phyloP scores from a whole-genome alignment of 345 rosid species.

The Lepidium sativum region DNA sequence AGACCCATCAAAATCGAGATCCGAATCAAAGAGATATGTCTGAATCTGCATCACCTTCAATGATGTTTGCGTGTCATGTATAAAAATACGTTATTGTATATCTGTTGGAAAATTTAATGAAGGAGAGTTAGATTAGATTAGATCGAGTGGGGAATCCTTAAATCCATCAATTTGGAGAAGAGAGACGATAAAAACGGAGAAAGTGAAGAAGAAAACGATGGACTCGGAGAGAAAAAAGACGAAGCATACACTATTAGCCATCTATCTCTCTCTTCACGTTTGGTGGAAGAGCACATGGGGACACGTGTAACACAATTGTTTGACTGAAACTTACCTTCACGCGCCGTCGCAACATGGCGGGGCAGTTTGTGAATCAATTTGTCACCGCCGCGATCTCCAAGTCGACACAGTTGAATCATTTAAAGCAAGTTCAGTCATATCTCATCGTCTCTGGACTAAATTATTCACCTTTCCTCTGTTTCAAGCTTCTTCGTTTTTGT shows the following conservation, averaged over 20 bases:
- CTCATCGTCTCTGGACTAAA: conserved; percentile 46
- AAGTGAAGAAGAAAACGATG: conserved; percentile 17
- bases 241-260: conserved; percentile 13
- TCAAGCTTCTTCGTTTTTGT: conserved; percentile 74
- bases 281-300: conserved; percentile 28
- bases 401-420: conserved; percentile 47
- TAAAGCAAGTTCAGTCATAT: conserved; percentile 68
- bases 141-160: conserved; percentile 14
- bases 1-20: conserved; percentile 9
- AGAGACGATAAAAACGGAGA: conserved; percentile 19
- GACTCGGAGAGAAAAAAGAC: conserved; percentile 31
- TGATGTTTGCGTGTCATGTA: conserved; percentile 4
- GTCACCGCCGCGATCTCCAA: conserved; percentile 32
- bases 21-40: conserved; percentile 7
- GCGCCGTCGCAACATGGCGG: conserved; percentile 31
- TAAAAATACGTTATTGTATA: neutral
- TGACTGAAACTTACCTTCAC: neutral
- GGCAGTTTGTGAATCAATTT: neutral
- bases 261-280: conserved; percentile 4
- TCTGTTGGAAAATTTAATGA: neutral
- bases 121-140: conserved; percentile 23
- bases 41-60: conserved; percentile 21
- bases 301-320: conserved; percentile 21
- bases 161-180: conserved; percentile 17
- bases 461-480: conserved; percentile 52